phyloP scores from a whole-genome alignment of 2,329 filamentous ascomycete species.

The Epichloe coenophiala region DNA sequence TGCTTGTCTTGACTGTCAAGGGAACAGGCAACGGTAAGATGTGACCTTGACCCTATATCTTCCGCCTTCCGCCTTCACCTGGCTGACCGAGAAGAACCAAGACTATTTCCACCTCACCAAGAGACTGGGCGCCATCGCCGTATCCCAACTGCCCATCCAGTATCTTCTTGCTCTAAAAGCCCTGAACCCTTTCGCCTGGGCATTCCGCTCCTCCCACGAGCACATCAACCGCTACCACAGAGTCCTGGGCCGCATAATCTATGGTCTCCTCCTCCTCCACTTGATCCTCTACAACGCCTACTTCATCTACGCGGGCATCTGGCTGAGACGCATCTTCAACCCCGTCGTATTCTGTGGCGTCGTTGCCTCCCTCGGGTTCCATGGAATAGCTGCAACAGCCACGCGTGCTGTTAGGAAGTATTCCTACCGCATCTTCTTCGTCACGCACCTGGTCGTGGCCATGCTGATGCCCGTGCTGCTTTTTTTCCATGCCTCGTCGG shows the following conservation, averaged over 20 bases:
- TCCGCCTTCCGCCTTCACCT: not conserved
- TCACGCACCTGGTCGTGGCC: slow-evolving; percentile 40
- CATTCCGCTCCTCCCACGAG: slow-evolving; percentile 47
- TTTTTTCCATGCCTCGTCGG: slow-evolving; percentile 43
- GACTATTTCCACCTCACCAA: slow-evolving; percentile 58
- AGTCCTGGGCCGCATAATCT: slow-evolving; percentile 43
- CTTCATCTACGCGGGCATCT: slow-evolving; percentile 36
- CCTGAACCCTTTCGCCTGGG: slow-evolving; percentile 39
- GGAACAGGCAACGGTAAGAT: slow-evolving; percentile 41
- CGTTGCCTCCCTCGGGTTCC: slow-evolving; percentile 31
- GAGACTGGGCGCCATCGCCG: slow-evolving; percentile 44
- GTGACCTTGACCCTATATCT: not conserved
- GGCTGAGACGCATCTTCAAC: slow-evolving; percentile 32
- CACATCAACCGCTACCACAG: slow-evolving; percentile 51
- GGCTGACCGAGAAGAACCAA: not conserved
- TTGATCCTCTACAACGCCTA: slow-evolving; percentile 44
- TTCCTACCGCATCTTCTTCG: slow-evolving; percentile 52
- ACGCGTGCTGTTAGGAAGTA: slow-evolving; percentile 32
- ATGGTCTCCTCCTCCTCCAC: slow-evolving; percentile 38
- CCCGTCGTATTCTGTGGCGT: slow-evolving; percentile 42
- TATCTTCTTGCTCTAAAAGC: slow-evolving; percentile 49
- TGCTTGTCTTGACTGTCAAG: slow-evolving; percentile 37
- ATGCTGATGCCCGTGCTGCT: slow-evolving; percentile 38
- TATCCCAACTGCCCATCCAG: slow-evolving; percentile 50
- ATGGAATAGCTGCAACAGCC: slow-evolving; percentile 35